Evolutionary conservation across 805 yeast genomes (phyloP), one percentile per base, ranked within the genome.

Genomic region (Kodamaea fukazawae): DNA sequence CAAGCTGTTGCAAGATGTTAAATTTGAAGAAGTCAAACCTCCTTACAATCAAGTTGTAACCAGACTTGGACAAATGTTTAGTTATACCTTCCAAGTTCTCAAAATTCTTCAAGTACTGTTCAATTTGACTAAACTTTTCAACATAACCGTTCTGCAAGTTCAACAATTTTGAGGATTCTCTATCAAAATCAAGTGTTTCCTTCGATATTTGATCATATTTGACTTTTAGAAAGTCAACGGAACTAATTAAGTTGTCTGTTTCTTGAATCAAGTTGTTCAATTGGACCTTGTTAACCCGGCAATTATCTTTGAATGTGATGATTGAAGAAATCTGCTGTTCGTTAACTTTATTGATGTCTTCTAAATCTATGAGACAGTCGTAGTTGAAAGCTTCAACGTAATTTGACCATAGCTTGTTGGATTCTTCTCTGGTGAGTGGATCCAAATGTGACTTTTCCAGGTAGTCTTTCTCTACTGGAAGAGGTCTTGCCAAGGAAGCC

Each of bases 21-120:
- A 63, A 63, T 12, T 46, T 50, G 61, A 86, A 86, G 8, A 43
- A 46, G 14, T 49, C 56, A 30, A 49, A 44, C 37, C 75, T 70
- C 15, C 73, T 70, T 32, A 76, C 71, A 3, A 89, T 89, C 26
- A 83, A 71, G 33, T 70, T 73, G n/a, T 83, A 76, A 1, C 86
- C 87, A 1, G 76, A 69, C 17, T 79, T 74, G 47, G 88, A 83
- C 45, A 91, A 71, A 30, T 73, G 71, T 41, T 79, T 74, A 27
- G 86, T 82, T 29, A 87, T 81, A 3, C 75, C 65, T 39, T 88
- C 95, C 38, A 91, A 65, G 14, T 77, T 69, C 47, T 84, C 89
- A 56, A 87, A 90, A 38, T 79, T 70, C 13, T 67, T 58, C 41
- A 91, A 68, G 35, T 76, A 71, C 1, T 50, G 38, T 13, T 71